These are phyloP conservation scores for Aspergillus hancockii DNA, from an alignment of 495 filamentous ascomycete genomes.

Conservation along the genomic window DNA sequence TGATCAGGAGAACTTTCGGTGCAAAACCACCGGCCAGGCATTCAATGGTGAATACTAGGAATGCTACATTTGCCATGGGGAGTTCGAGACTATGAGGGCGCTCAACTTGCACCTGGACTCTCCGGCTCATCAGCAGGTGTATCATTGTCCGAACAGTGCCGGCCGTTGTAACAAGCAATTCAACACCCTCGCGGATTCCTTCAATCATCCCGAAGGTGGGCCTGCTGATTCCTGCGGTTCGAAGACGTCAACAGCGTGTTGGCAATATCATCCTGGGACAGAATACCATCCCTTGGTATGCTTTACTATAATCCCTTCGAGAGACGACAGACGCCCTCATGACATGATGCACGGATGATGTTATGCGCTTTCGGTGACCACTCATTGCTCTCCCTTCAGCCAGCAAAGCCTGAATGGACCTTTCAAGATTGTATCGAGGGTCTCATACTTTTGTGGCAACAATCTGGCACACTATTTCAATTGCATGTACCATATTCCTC, in stretches of 20 bases:
- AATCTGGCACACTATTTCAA: too few relatives aligned
- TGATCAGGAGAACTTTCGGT: constrained; percentile 19
- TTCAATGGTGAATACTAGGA: constrained; percentile 43
- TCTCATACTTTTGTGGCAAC: too few relatives aligned
- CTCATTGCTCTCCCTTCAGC: too few relatives aligned
- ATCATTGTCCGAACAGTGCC: constrained; percentile 51
- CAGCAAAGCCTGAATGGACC: too few relatives aligned
- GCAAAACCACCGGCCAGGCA: constrained; percentile 24
- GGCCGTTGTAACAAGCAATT: constrained; percentile 49
- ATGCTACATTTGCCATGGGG: constrained; percentile 48
- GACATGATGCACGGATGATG: neutral
- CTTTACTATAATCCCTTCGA: neutral
- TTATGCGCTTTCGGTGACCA: neutral
- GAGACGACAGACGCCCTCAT: too few relatives aligned
- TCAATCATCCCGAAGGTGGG: constrained; percentile 60
- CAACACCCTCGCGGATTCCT: constrained; percentile 45
- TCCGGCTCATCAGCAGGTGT: constrained; percentile 46
- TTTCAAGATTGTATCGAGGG: too few relatives aligned
- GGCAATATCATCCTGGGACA: neutral
- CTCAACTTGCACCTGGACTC: constrained; percentile 43
- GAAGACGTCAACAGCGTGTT: constrained; percentile 31
- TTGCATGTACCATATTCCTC: too few relatives aligned
- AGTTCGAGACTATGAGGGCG: constrained; percentile 21
- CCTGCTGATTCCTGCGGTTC: constrained; percentile 50
- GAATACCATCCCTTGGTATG: neutral